phyloP scores from a whole-genome alignment of 2,329 filamentous ascomycete genomes.

The Cytospora schulzeri region DNA sequence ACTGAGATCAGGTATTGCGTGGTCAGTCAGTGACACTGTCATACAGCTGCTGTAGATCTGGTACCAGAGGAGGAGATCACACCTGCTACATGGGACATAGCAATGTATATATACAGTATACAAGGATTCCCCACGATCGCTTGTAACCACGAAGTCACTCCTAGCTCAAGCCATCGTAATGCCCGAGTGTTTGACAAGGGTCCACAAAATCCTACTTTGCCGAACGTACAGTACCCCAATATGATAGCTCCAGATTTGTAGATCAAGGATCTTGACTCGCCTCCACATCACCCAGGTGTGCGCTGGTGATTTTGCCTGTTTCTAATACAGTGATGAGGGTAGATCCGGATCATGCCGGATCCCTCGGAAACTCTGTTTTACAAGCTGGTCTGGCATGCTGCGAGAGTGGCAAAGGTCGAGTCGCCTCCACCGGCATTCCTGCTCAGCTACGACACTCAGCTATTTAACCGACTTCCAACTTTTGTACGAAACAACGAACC shows the following conservation, averaged over 20 bases:
- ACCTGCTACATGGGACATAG: neutral
- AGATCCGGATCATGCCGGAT: no score
- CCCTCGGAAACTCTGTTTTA: no score
- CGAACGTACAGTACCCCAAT: neutral
- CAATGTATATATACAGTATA: neutral
- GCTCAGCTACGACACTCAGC: no score
- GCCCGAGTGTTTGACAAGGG: neutral
- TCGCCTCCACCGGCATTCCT: no score
- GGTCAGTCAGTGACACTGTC: neutral
- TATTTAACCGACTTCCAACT: no score
- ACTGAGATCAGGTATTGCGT: neutral
- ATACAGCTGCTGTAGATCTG: neutral
- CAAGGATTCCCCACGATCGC: neutral
- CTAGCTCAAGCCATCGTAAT: no score
- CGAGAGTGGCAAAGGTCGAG: no score
- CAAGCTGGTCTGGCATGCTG: no score
- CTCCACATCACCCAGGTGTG: neutral
- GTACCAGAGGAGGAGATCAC: neutral
- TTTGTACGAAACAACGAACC: no score
- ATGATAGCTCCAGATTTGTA: neutral
- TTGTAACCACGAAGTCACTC: no score
- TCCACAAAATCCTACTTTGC: neutral
- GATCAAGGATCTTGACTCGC: neutral
- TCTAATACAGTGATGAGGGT: no score
- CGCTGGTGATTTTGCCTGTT: neutral